Conservation (phyloP, 2,329 filamentous ascomycete species). For the Epicoccum nigrum region DNA sequence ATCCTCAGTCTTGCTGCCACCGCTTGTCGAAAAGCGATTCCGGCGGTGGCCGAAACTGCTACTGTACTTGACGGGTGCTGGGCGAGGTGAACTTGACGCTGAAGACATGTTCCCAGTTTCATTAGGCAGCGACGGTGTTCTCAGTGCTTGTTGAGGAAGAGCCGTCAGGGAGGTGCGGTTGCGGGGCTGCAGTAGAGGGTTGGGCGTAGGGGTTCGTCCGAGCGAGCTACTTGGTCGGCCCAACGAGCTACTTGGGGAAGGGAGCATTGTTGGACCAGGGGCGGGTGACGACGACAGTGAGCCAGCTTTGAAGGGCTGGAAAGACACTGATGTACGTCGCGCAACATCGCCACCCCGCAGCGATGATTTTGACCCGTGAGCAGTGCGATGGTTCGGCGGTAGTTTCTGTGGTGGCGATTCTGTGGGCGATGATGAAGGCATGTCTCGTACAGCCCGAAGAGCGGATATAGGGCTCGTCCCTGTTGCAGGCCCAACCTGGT, state of each 20-base stretch:
- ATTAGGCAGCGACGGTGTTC: conserved; percentile 67
- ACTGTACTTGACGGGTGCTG: conserved; percentile 81
- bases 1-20: conserved; percentile 72
- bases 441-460: conserved; percentile 70
- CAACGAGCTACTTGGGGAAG: conserved; percentile 50
- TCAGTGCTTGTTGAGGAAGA: conserved; percentile 75
- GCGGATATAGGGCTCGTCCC: conserved; percentile 87
- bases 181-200: conserved; percentile 58
- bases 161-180: conserved; percentile 76
- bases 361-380: conserved; percentile 57
- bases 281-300: conserved; percentile 88
- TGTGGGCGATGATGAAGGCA: conserved; percentile 57
- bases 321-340: conserved; percentile 82
- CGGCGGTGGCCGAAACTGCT: conserved; percentile 92
- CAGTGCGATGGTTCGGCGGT: conserved; percentile 52
- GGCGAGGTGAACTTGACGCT: conserved; percentile 77
- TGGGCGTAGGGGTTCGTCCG: conserved; percentile 29
- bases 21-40: conserved; percentile 76
- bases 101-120: conserved; percentile 69
- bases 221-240: conserved; percentile 34
- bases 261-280: conserved; percentile 56
- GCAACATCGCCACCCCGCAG: conserved; percentile 59
- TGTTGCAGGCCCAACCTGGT: conserved; percentile 74
- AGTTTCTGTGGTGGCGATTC: conserved; percentile 59
- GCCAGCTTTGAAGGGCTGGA: conserved; percentile 95